Evolutionary conservation across 495 filamentous ascomycete genomes (phyloP), one percentile per base, ranked within the genome.

Genomic region (Talaromyces adpressus): DNA sequence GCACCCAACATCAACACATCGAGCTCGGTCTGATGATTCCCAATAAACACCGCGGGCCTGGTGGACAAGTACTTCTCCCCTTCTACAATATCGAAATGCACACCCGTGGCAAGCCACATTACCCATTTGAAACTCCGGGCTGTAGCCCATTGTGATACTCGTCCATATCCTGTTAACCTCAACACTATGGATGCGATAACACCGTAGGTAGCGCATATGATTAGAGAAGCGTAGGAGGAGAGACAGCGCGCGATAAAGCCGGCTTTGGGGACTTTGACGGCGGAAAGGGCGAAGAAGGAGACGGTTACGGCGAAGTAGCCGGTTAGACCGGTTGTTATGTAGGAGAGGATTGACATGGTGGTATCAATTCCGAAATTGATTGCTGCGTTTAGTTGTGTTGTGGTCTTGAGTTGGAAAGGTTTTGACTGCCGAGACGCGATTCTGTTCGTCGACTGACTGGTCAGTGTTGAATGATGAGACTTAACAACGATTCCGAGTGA

Each of bases 1-100:
- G 77, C 74, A 45, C 91, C 94, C 12, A 98, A 83, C 83, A 98
- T 88, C 59, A 96, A 82, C 34, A 99, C 89, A 71, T 99, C 94
- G 62, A 99, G 84, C 73, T 97, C 95, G 5, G 88, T 89, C 79
- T 97, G 93, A 78, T 98, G 93, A 72, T 98, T 98, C 27, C 86
- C 89, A 68, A 98, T 82, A 69, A 98, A 93, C 58, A 98, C 90
- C 47, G 91, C 91, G 4, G 94, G 95, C 41, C 93, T 84, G 29
- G 83, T 83, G 4, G 77, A 81, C 30, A 96, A 84, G 62, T 86
- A 69, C 63, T 87, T 74, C 51, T 87, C 73, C 52, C 89, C 89
- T 59, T 89, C 84, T 41, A 87, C 76, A 63, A 97, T 77, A 51
- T 86, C 80, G 68, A 97, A 97, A 29, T 75, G 81, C n/a, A 98